These are phyloP conservation scores for Alternaria consortialis DNA, from an alignment of 2,329 filamentous ascomycete species.

Conservation along the genomic window DNA sequence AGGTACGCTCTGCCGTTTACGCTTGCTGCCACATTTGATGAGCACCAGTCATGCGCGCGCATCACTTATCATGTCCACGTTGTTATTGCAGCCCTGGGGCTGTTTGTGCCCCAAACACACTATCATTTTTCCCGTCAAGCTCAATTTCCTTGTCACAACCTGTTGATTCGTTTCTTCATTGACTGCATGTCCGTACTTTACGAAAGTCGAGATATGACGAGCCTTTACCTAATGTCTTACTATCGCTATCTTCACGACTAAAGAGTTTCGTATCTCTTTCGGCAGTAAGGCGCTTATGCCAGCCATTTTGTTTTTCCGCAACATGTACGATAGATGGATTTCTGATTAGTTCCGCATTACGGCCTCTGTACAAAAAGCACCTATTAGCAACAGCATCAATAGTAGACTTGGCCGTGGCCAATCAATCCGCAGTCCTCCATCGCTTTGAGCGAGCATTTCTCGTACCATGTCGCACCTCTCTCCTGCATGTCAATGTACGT, in stretches of 20 bases:
- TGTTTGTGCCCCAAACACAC: conserved; percentile 21
- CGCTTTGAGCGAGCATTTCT: conserved; percentile 24
- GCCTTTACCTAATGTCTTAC: conserved; percentile 49
- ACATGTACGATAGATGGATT: conserved; percentile 48
- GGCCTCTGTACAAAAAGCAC: conserved; percentile 52
- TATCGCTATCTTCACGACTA: conserved; percentile 46
- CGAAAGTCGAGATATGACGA: conserved; percentile 45
- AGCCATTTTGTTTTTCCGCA: conserved; percentile 24
- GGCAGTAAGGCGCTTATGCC: conserved; percentile 14
- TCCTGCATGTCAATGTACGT: conserved; percentile 39
- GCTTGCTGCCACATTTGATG: conserved; percentile 38
- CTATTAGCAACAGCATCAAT: conserved; percentile 46
- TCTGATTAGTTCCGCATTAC: conserved; percentile 36
- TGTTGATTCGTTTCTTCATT: conserved; percentile 28
- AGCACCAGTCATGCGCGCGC: conserved; percentile 37
- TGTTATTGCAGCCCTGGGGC: conserved; percentile 15
- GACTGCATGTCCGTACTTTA: conserved; percentile 41
- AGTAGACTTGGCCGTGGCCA: conserved; percentile 34
- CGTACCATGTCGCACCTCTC: conserved; percentile 35
- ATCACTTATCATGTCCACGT: conserved; percentile 29
- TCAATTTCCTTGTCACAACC: conserved; percentile 31
- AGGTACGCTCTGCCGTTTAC: conserved; percentile 47
- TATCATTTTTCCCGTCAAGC: conserved; percentile 24
- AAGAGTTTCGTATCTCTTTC: conserved; percentile 26
- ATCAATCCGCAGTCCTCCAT: conserved; percentile 22